These are phyloP conservation scores for Flaveria robusta DNA, from an alignment of 129 eudicot species.

Conservation along the genomic window DNA sequence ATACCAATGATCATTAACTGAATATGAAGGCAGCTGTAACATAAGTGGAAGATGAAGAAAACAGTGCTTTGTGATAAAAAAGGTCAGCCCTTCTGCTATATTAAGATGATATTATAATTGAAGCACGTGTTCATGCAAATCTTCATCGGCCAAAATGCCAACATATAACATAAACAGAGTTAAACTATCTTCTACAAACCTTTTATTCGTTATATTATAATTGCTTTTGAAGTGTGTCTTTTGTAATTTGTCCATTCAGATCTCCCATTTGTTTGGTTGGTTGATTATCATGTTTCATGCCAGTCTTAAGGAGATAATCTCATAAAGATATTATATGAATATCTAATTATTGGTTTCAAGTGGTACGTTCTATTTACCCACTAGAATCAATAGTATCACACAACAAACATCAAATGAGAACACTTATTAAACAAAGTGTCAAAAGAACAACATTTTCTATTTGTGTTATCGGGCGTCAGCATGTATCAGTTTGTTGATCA, in stretches of 20 bases:
- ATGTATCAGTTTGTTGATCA: neutral
- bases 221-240: neutral
- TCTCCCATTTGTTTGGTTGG: neutral
- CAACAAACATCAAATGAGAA: neutral
- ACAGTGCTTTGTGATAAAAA: neutral
- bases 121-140: constrained; percentile 3
- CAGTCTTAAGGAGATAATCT: neutral
- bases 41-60: neutral
- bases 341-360: neutral
- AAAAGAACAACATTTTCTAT: neutral
- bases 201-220: neutral
- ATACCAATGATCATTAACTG: no score
- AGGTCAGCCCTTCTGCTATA: neutral
- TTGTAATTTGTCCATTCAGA: neutral
- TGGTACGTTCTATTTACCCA: neutral
- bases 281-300: constrained; percentile 1
- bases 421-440: neutral
- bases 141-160: neutral
- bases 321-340: neutral
- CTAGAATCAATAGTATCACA: neutral
- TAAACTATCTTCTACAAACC: neutral
- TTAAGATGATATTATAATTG: neutral
- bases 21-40: neutral
- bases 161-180: neutral
- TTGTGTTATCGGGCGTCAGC: neutral